A percentile compares a stretch with the other conserved stretches of the same genome.
phyloP scores from a whole-genome alignment of 208 protist species.

The Novymonas esmeraldas region DNA sequence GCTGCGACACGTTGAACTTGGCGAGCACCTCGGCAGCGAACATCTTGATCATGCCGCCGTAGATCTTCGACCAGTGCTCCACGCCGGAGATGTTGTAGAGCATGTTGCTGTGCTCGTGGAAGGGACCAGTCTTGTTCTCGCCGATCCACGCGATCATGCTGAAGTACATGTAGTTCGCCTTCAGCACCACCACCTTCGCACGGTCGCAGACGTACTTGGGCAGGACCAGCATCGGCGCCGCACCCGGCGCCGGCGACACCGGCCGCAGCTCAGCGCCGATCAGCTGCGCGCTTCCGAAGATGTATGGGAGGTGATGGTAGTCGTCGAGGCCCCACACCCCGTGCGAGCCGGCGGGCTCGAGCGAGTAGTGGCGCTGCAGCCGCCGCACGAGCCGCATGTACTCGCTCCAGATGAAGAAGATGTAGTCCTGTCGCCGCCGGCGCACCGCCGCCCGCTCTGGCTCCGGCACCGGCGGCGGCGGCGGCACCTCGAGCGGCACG shows the following conservation, averaged over 20 bases:
- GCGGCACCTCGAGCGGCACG: conserved; percentile 35
- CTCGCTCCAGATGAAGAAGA: conserved; percentile 89
- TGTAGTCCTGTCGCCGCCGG: conserved; percentile 69
- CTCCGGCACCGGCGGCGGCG: conserved; percentile 40
- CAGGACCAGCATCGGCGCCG: conserved; percentile 80
- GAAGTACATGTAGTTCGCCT: conserved; percentile 72
- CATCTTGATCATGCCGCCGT: conserved; percentile 95
- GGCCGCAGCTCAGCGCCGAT: conserved; percentile 52
- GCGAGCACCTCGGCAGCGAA: conserved; percentile 93
- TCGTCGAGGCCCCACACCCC: conserved; percentile 99
- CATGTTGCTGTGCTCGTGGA: conserved; percentile 94
- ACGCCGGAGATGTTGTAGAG: conserved; percentile 93
- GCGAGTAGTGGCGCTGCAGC: conserved; percentile 82
- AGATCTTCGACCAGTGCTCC: conserved; percentile 88
- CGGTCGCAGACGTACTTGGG: conserved; percentile 68
- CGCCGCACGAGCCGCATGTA: conserved; percentile 95
- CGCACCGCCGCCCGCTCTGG: conserved; percentile 18
- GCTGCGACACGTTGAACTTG: conserved; percentile 96
- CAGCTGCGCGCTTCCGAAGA: conserved; percentile 97
- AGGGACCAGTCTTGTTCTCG: conserved; percentile 88
- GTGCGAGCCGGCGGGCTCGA: conserved; percentile 98
- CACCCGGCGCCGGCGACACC: conserved; percentile 20
- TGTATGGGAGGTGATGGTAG: conserved; percentile 98
- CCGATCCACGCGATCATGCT: conserved; percentile 80
- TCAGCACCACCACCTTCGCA: conserved; percentile 31